Conservation (phyloP, 1,284 basidiomycete genomes). For the Malassezia brasiliensis region DNA sequence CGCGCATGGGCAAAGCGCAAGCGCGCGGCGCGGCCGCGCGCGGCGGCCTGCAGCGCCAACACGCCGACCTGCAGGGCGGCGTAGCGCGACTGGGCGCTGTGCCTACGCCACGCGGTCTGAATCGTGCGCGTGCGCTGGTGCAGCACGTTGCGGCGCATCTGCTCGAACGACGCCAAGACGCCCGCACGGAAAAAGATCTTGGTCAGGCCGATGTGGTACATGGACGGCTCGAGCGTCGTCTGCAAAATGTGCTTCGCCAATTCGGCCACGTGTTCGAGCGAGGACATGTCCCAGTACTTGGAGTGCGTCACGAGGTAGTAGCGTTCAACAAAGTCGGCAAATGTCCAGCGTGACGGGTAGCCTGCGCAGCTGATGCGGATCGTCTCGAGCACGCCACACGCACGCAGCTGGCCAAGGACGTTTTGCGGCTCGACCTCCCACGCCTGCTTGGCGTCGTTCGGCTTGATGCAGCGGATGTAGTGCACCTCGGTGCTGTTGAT, state of each 20-base stretch:
- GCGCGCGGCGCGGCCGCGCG: slow-evolving; percentile 72
- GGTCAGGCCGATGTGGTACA: slow-evolving; percentile 90
- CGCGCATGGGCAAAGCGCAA: slow-evolving; percentile 64
- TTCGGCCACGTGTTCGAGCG: slow-evolving; percentile 55
- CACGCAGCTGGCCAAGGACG: slow-evolving; percentile 85
- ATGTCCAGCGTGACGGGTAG: slow-evolving; percentile 97
- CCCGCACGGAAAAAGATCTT: slow-evolving; percentile 99
- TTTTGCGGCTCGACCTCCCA: slow-evolving; percentile 97
- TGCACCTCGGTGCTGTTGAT: slow-evolving; percentile 95
- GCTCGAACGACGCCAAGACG: slow-evolving; percentile 94
- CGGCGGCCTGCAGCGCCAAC: slow-evolving; percentile 84
- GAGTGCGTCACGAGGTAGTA: slow-evolving; percentile 95
- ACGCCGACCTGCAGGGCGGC: slow-evolving; percentile 62
- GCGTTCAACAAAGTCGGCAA: slow-evolving; percentile 96
- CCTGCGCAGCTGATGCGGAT: slow-evolving; percentile 98
- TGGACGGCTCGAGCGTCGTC: slow-evolving; percentile 82
- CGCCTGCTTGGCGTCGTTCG: slow-evolving; percentile 88
- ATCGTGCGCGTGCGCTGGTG: slow-evolving; percentile 86
- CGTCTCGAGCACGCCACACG: slow-evolving; percentile 97
- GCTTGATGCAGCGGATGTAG: slow-evolving; percentile 99
- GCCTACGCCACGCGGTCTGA: slow-evolving; percentile 88
- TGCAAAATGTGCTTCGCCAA: slow-evolving; percentile 80
- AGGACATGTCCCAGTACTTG: slow-evolving; percentile 60
- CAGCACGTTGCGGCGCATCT: slow-evolving; percentile 72
- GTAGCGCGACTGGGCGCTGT: slow-evolving; percentile 74